Base-by-base conservation (phyloP, 2,329 filamentous ascomycete species). In the Onygenales sp. region DNA sequence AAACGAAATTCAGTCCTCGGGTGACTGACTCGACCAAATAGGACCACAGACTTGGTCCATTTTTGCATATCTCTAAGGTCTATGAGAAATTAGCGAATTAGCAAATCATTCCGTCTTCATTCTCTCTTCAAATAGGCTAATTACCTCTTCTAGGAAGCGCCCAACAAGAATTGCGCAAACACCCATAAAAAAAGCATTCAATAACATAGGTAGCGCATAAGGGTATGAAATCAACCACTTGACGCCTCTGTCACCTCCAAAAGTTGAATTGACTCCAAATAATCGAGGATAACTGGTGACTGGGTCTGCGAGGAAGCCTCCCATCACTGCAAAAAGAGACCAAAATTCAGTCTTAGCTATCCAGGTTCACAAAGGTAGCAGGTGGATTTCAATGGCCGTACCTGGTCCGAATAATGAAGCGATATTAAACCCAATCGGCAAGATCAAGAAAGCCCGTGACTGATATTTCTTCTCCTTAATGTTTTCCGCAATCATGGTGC, bases 401-500 rank as follows among this genome's bases (percentile, higher is more conserved):
- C 69, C 67, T 40, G 71, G 70, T 33, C 70, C 71, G 52, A 81
- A 72, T 53, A 82, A 76, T 46, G 80, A 74, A 8, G 80, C 81
- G 21, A 83, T 72, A 60, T 87, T 87, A 67, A 86, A 84, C 4
- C 83, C 84, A 74, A 88, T 82, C 0, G 80, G 79, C 49, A 83
- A 58, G 27, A 84, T 72, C 56, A 83, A 65, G 56, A 83, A 84
- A 1, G 80, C 80, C 45, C 78, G 68, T 8, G 70, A 72, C 56
- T 74, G 71, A 52, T 70, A 85, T 67, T 78, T 85, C 69, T 85
- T 86, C 67, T 88, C 85, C 57, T 78, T 76, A 14, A 88, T 82
- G 49, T 85, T 83, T 66, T 88, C 86, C 2, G 79, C 80, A 46
- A 87, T 85, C 77, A 86, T 84, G 2, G 84, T 87, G 57, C 85